Evolutionary conservation across 306 rosid genomes (phyloP).

Genomic region (Prunus mume): DNA sequence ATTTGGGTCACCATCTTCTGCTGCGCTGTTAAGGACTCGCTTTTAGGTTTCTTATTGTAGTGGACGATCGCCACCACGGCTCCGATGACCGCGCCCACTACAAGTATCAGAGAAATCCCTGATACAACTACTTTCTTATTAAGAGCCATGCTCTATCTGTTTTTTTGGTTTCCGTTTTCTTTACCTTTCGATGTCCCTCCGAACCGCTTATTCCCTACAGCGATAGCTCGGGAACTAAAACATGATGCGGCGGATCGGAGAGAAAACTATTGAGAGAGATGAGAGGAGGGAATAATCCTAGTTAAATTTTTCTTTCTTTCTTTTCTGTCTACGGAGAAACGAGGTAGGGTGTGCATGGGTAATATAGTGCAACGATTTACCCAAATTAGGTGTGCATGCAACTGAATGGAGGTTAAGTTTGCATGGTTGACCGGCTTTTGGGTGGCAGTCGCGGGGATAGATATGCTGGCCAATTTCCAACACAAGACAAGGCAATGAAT

Average conservation of each 20-base stretch:
- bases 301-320: neutral
- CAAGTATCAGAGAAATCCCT: conserved; percentile 47
- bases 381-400: conserved; percentile 5
- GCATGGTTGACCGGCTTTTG: conserved; percentile 18
- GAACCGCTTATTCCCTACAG: neutral
- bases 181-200: conserved; percentile 1
- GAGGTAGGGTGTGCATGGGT: neutral
- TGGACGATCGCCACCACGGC: conserved; percentile 40
- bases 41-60: neutral
- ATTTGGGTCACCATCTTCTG: conserved; percentile 28
- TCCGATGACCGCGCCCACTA: conserved; percentile 56
- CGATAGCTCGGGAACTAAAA: neutral
- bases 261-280: neutral
- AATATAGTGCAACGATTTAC: neutral
- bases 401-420: conserved; percentile 7
- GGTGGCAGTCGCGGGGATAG: neutral
- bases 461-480: neutral
- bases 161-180: neutral
- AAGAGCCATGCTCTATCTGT: conserved; percentile 29
- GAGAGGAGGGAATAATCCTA: neutral
- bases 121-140: conserved; percentile 36
- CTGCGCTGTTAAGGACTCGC: neutral
- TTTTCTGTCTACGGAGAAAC: neutral
- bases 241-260: neutral
- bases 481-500: neutral